phyloP scores from a whole-genome alignment of 2,329 filamentous ascomycete species.

The Nigrospora osmanthi region DNA sequence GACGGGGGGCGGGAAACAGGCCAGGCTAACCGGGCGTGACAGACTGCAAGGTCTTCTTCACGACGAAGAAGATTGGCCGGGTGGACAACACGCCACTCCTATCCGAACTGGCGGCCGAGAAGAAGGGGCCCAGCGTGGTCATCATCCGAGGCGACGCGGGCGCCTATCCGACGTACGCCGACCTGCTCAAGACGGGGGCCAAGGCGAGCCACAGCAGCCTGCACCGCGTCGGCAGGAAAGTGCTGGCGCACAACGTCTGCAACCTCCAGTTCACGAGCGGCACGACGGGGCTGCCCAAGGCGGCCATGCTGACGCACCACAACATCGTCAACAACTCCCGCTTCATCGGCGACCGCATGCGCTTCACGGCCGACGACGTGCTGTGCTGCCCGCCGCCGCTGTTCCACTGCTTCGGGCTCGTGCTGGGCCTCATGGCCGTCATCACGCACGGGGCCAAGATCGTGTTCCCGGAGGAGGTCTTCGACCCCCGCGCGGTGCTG shows the following conservation, averaged over 20 bases:
- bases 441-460: conserved; percentile 70
- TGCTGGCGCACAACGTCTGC: conserved; percentile 59
- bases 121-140: conserved; percentile 42
- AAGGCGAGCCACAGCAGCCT: conserved; percentile 41
- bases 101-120: conserved; percentile 37
- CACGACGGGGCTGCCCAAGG: conserved; percentile 67
- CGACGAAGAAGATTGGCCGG: conserved; percentile 59
- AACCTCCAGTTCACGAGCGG: conserved; percentile 71
- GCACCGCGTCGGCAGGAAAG: conserved; percentile 41
- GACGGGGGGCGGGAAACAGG: neutral
- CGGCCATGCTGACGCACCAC: conserved; percentile 66
- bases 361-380: conserved; percentile 55
- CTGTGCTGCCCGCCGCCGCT: conserved; percentile 77
- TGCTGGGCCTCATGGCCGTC: conserved; percentile 64
- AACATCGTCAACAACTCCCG: conserved; percentile 59
- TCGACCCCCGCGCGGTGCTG: conserved; percentile 60
- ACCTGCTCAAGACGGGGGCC: conserved; percentile 45
- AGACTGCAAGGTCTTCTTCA: conserved; percentile 69
- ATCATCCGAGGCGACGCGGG: conserved; percentile 50
- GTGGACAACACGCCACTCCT: conserved; percentile 57
- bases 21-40: neutral
- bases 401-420: conserved; percentile 81
- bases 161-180: conserved; percentile 51
- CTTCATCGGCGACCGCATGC: conserved; percentile 69
- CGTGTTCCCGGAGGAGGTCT: conserved; percentile 68